Evolutionary conservation across 2,329 filamentous ascomycete genomes (phyloP), one percentile per base, ranked within the genome.

Genomic region (Beauveria medogensis): DNA sequence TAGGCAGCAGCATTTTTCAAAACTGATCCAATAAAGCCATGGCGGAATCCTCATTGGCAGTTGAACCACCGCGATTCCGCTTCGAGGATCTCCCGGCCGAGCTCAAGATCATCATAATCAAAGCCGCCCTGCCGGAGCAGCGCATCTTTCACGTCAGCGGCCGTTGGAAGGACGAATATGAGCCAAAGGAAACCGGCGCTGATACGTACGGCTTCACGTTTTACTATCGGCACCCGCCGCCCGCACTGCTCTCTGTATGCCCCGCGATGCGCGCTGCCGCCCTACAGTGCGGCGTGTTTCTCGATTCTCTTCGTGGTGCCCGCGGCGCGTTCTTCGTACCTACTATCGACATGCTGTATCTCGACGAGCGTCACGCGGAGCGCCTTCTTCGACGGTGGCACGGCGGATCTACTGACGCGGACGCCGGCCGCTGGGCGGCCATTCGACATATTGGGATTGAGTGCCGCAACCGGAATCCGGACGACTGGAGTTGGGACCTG

Each of bases 61-160:
- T 9, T 12, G 9, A 26, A 5, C 16, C 8, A 2, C 5, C 12
- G n/a, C 4, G 20, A 10, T 54, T 54, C 16, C 47, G 24, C 6
- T 46, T 46, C 40, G 5, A 54, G 9, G n/a, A 41, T 20, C 48
- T 59, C 12, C 50, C 24, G 12, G 26, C 28, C 22, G 50, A 59
- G 40, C 22, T 59, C 16, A 40, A 46, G 14, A 7, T 53, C 20
- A 18, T 59, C 10, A 9, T 59, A 7, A 20, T 51, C 37, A 41
- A 54, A 40, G 48, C 57, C 12, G n/a, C 48, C 8, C 48, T 59
- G 7, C 48, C 40, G 14, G 3, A 14, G n/a, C 57, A 24, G 40
- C 48, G 57, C 26, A 24, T 59, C 24, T 59, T 59, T n/a, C 57
- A 54, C 40, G 57, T 59, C 47, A 16, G 20, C 18, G 22, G 44